Conservation (phyloP, 305 asterid genomes). For the Fraxinus xanthoxyloides region DNA sequence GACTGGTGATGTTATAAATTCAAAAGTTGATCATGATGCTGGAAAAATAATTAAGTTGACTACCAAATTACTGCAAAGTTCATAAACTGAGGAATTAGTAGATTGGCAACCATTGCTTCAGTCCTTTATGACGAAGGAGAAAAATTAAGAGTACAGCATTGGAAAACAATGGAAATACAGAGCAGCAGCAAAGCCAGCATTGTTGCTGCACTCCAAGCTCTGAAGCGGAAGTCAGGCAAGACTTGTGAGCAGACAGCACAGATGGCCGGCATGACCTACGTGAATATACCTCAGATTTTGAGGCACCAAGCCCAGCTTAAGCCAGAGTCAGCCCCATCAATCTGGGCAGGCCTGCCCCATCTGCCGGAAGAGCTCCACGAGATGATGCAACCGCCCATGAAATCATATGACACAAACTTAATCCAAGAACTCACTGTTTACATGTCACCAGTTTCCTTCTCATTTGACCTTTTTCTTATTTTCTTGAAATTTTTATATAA, state of each 20-base stretch:
- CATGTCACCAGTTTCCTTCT: constrained; percentile 34
- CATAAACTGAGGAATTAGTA: neutral
- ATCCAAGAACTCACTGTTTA: constrained; percentile 81
- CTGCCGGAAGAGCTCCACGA: constrained; percentile 50
- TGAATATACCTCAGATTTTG: constrained; percentile 83
- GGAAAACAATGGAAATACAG: constrained; percentile 32
- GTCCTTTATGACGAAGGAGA: neutral
- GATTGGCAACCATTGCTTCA: neutral
- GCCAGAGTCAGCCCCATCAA: constrained; percentile 63
- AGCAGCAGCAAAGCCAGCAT: constrained; percentile 34
- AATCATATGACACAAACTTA: constrained; percentile 65
- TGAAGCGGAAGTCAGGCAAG: constrained; percentile 65
- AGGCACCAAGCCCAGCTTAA: constrained; percentile 80
- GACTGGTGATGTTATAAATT: neutral
- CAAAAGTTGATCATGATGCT: neutral
- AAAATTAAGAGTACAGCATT: neutral
- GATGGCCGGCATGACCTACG: constrained; percentile 63
- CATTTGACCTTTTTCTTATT: neutral
- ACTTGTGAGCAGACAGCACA: constrained; percentile 58
- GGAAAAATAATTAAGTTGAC: neutral
- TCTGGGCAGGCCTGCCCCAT: constrained; percentile 59
- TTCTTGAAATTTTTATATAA: neutral
- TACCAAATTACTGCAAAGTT: neutral
- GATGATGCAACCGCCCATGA: constrained; percentile 71
- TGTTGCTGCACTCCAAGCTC: constrained; percentile 50